A percentile compares a stretch with the other conserved stretches of the same genome.
phyloP scores from a whole-genome alignment of 2,329 filamentous ascomycete species.

The Venturia pyrina region DNA sequence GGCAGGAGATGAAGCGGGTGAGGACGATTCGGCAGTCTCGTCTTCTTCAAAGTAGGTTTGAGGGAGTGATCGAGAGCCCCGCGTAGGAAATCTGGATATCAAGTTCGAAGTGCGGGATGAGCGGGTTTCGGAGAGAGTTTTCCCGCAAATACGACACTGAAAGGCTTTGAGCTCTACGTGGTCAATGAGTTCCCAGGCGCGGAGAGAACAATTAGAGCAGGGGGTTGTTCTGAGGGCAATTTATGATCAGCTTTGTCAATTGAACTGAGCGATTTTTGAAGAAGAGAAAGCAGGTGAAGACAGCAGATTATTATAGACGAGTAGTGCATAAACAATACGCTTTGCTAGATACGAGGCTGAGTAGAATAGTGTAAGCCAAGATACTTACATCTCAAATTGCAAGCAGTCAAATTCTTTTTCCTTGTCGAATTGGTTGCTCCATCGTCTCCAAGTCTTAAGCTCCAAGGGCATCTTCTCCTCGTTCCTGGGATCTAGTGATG shows the following conservation, averaged over 20 bases:
- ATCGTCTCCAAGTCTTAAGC: slow-evolving; percentile 2
- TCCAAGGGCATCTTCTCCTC: slow-evolving; percentile 8
- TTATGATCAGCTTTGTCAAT: background rate
- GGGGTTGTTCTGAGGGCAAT: background rate
- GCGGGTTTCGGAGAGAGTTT: background rate
- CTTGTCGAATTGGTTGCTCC: slow-evolving; percentile 11
- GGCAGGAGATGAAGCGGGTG: background rate
- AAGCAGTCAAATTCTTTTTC: background rate
- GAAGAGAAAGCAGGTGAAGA: no score
- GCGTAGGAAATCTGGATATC: background rate
- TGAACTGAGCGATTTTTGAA: background rate
- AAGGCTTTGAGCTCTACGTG: background rate
- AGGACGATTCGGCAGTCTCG: background rate
- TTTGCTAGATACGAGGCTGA: background rate
- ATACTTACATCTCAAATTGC: slow-evolving; percentile 1
- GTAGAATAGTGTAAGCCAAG: background rate
- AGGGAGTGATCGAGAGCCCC: background rate
- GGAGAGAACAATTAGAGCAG: background rate
- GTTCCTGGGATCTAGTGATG: slow-evolving; percentile 1
- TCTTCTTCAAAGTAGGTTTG: background rate
- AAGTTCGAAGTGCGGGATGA: background rate
- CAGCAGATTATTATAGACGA: background rate
- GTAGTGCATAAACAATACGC: background rate
- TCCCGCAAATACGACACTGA: slow-evolving; percentile 3
- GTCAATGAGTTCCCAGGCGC: background rate